Evolutionary conservation across 371 early-diverging fungal species (phyloP).

Genomic region (Paraphysoderma sedebokerense): DNA sequence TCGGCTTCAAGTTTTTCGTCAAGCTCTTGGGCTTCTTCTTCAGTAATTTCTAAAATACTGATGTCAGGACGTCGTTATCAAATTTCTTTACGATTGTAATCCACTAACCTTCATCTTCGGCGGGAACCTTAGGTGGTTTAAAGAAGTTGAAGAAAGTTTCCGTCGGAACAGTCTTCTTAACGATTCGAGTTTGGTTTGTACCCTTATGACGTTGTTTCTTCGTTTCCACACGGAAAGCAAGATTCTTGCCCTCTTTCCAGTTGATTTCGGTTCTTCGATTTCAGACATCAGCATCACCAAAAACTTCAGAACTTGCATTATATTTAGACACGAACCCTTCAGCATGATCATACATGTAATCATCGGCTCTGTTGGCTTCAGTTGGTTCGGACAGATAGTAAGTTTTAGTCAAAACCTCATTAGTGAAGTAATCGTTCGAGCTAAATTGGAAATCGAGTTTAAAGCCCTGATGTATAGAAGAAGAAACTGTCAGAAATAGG

Average conservation of each 20-base stretch:
- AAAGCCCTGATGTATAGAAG: conserved; percentile 46
- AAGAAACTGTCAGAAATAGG: not conserved
- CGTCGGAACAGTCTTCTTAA: conserved; percentile 83
- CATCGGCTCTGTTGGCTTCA: conserved; percentile 46
- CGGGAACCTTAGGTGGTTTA: conserved; percentile 55
- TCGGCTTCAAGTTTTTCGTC: conserved; percentile 33
- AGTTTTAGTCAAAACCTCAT: conserved; percentile 71
- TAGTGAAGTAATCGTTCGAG: conserved; percentile 74
- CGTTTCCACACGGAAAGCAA: conserved; percentile 75
- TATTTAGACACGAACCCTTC: too few species aligned
- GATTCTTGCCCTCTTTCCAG: conserved; percentile 92
- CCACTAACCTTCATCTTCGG: conserved; percentile 40
- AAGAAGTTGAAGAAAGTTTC: conserved; percentile 94
- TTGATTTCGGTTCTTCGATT: conserved; percentile 56
- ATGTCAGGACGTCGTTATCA: conserved; percentile 11
- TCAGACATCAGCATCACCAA: too few species aligned
- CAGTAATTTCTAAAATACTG: conserved; percentile 50
- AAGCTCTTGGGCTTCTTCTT: conserved; percentile 15
- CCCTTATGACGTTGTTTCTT: conserved; percentile 96
- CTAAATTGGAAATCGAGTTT: conserved; percentile 77
- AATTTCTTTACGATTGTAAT: conserved; percentile 14
- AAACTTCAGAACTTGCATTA: too few species aligned
- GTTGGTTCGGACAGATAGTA: conserved; percentile 52
- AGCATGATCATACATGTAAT: conserved; percentile 75
- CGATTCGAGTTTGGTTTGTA: conserved; percentile 91